These are phyloP conservation scores for Monascus purpureus DNA, from an alignment of 495 filamentous ascomycete genomes.

Conservation along the genomic window DNA sequence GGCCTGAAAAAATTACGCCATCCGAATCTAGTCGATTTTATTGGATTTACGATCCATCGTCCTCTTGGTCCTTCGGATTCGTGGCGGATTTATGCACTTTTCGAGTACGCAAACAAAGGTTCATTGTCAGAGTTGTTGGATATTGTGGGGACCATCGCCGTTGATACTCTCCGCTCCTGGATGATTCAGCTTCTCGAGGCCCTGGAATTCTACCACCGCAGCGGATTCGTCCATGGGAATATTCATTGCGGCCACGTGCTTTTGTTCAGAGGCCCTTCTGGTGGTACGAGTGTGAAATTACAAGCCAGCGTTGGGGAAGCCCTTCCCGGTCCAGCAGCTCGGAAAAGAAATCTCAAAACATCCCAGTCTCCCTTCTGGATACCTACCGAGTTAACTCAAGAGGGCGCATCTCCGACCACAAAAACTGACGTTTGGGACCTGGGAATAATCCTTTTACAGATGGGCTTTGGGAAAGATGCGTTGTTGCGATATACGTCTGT, in stretches of 20 bases:
- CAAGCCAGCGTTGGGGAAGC: constrained; percentile 29
- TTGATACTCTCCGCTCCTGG: constrained; percentile 66
- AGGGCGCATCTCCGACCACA: constrained; percentile 43
- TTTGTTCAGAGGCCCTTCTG: constrained; percentile 31
- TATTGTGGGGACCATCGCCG: constrained; percentile 55
- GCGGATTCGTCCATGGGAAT: constrained; percentile 66
- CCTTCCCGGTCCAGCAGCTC: constrained; percentile 15
- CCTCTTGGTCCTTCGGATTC: constrained; percentile 18
- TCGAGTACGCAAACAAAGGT: constrained; percentile 65
- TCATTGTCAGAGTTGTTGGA: constrained; percentile 72
- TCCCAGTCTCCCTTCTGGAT: constrained; percentile 72
- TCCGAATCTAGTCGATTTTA: constrained; percentile 58
- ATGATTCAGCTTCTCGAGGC: constrained; percentile 83
- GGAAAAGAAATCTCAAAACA: constrained; percentile 33
- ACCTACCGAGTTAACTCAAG: constrained; percentile 61
- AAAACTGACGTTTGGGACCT: constrained; percentile 94
- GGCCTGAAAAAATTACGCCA: constrained; percentile 58
- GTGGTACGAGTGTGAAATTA: constrained; percentile 31
- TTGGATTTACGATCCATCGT: constrained; percentile 64
- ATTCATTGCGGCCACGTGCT: constrained; percentile 68
- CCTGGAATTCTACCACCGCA: constrained; percentile 70
- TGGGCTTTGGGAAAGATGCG: constrained; percentile 78
- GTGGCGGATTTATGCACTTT: constrained; percentile 76
- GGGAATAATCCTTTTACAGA: constrained; percentile 78
- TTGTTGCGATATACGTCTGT: constrained; percentile 68